Evolutionary conservation across 805 yeast genomes (phyloP).

Genomic region (Metschnikowia bowlesiae): DNA sequence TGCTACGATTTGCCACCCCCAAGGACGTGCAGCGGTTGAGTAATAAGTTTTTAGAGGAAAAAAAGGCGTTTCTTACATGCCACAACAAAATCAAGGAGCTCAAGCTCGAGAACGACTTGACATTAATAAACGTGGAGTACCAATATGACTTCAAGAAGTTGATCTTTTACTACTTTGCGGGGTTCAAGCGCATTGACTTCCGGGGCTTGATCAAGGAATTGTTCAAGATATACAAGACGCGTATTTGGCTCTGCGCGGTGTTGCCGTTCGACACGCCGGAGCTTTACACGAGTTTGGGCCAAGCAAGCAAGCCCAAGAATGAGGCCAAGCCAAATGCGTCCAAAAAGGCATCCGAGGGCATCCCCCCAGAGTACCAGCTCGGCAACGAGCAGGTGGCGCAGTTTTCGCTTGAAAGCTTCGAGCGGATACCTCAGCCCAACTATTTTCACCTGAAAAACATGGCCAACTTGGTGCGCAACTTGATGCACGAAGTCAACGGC

Average conservation of each 20-base stretch:
- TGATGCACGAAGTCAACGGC: constrained; percentile 39
- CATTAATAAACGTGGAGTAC: constrained; percentile 45
- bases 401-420: constrained; percentile 43
- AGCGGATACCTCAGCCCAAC: constrained; percentile 37
- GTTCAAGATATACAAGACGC: constrained; percentile 43
- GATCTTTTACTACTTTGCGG: constrained; percentile 44
- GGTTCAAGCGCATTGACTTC: constrained; percentile 42
- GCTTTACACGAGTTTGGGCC: constrained; percentile 17
- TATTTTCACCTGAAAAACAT: constrained; percentile 52
- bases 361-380: constrained; percentile 38
- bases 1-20: constrained; percentile 70
- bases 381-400: constrained; percentile 38
- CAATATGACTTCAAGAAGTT: constrained; percentile 44
- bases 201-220: constrained; percentile 42
- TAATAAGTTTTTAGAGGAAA: constrained; percentile 65
- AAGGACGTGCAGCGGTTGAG: constrained; percentile 60
- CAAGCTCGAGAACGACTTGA: constrained; percentile 40
- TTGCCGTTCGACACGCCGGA: constrained; percentile 38
- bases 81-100: constrained; percentile 43
- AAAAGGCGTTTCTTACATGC: constrained; percentile 66
- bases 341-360: constrained; percentile 7
- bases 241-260: constrained; percentile 47
- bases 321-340: background rate
- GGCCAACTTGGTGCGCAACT: constrained; percentile 42
- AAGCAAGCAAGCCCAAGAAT: constrained; percentile 6